Evolutionary conservation across 345 rosid genomes (phyloP).

Genomic region (Turritis glabra): DNA sequence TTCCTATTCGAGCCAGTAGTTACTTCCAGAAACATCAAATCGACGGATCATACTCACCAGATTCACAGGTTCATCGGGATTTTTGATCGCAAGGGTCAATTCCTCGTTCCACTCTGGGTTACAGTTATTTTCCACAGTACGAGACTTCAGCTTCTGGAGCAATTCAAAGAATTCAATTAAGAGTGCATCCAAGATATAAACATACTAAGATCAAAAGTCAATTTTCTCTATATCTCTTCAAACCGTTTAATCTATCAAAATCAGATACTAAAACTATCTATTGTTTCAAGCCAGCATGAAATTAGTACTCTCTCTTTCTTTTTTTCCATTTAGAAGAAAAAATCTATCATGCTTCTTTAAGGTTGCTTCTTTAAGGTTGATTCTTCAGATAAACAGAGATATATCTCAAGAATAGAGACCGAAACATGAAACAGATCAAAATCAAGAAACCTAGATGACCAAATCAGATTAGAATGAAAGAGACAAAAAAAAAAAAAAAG

Average conservation of each 20-base stretch:
- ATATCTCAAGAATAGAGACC: neutral
- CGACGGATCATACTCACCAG: constrained; percentile 46
- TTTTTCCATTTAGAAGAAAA: neutral
- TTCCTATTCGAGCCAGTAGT: no score
- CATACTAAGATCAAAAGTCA: neutral
- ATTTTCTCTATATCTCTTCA: no score
- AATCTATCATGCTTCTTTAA: constrained; percentile 3
- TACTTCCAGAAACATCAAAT: no score
- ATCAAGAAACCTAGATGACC: neutral
- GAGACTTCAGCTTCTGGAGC: constrained; percentile 67
- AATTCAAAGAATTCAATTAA: constrained; percentile 1
- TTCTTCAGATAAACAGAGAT: neutral
- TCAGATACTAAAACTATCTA: neutral
- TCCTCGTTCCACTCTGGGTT: constrained; percentile 92
- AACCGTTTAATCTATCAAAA: neutral
- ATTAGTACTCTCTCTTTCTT: neutral
- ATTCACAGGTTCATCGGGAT: constrained; percentile 46
- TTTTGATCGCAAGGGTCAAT: constrained; percentile 58
- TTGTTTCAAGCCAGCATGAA: neutral
- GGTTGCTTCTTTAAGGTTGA: neutral
- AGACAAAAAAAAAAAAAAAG: neutral
- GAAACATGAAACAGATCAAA: neutral
- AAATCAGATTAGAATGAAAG: constrained; percentile 16
- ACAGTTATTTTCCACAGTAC: constrained; percentile 59
- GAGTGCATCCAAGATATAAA: neutral